phyloP scores from a whole-genome alignment of 805 yeast genomes.

The Starmerella vaccinii region DNA sequence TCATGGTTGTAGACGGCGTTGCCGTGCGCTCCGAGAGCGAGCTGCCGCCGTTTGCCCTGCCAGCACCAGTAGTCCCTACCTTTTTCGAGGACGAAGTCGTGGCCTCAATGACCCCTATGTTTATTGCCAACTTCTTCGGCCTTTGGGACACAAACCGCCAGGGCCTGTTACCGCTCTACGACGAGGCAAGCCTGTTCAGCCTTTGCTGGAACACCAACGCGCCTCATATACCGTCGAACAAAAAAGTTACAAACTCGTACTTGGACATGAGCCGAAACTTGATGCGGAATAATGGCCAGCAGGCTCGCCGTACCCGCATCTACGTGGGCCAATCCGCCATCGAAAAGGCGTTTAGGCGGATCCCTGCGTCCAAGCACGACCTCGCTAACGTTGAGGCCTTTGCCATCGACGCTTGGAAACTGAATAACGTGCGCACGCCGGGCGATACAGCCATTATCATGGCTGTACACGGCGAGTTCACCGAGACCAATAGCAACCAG shows the following conservation, averaged over 20 bases:
- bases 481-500: constrained; percentile 43
- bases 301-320: constrained; percentile 45
- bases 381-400: constrained; percentile 55
- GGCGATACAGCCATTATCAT: constrained; percentile 69
- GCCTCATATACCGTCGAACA: constrained; percentile 37
- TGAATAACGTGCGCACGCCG: constrained; percentile 41
- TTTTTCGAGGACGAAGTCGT: constrained; percentile 74
- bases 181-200: constrained; percentile 77
- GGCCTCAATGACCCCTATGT: constrained; percentile 62
- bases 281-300: constrained; percentile 44
- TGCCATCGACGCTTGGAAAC: constrained; percentile 60
- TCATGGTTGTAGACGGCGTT: constrained; percentile 68
- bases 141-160: constrained; percentile 74
- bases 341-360: constrained; percentile 44
- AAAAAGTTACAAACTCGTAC: background rate
- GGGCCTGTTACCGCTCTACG: constrained; percentile 63
- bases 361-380: constrained; percentile 75
- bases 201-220: constrained; percentile 62
- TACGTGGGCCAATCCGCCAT: constrained; percentile 63
- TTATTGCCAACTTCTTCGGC: constrained; percentile 61
- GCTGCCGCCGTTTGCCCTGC: constrained; percentile 32
- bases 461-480: constrained; percentile 73
- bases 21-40: constrained; percentile 64
- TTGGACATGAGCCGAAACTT: constrained; percentile 39
- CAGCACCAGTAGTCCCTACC: constrained; percentile 41